These are phyloP conservation scores for Polychaeton citri DNA, from an alignment of 2,329 filamentous ascomycete genomes.

Conservation along the genomic window DNA sequence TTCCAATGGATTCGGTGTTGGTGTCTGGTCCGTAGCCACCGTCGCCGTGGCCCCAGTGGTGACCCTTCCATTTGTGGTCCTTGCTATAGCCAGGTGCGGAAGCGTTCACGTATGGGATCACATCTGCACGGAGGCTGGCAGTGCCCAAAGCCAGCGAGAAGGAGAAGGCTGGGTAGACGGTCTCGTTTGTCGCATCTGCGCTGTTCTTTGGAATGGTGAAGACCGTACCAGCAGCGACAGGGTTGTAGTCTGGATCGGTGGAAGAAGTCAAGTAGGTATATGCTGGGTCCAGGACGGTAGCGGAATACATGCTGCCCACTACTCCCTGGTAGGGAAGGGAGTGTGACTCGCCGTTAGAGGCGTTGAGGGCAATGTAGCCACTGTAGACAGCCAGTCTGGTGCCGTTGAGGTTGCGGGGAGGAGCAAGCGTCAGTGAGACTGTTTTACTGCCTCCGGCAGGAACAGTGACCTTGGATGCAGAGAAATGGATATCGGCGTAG, in stretches of 20 bases:
- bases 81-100: not conserved
- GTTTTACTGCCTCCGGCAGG: slow-evolving; percentile 9
- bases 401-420: slow-evolving; percentile 9
- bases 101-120: slow-evolving; percentile 4
- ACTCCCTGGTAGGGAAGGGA: slow-evolving; percentile 22
- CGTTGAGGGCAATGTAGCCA: slow-evolving; percentile 18
- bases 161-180: slow-evolving; percentile 11
- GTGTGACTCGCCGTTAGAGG: slow-evolving; percentile 11
- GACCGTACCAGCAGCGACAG: slow-evolving; percentile 5
- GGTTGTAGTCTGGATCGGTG: slow-evolving; percentile 5
- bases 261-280: slow-evolving; percentile 11
- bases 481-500: slow-evolving; percentile 10
- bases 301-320: slow-evolving; percentile 11
- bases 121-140: slow-evolving; percentile 6
- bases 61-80: not conserved
- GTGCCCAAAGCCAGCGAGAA: slow-evolving; percentile 11
- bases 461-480: slow-evolving; percentile 6
- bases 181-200: slow-evolving; percentile 8
- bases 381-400: slow-evolving; percentile 20
- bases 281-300: slow-evolving; percentile 13
- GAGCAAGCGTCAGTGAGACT: slow-evolving; percentile 10
- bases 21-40: not conserved
- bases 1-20: slow-evolving; percentile 3
- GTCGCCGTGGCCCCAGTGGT: not conserved
- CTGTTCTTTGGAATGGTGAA: slow-evolving; percentile 13